Base-by-base conservation (phyloP, 495 filamentous ascomycete species). In the Tuber magnatum region DNA sequence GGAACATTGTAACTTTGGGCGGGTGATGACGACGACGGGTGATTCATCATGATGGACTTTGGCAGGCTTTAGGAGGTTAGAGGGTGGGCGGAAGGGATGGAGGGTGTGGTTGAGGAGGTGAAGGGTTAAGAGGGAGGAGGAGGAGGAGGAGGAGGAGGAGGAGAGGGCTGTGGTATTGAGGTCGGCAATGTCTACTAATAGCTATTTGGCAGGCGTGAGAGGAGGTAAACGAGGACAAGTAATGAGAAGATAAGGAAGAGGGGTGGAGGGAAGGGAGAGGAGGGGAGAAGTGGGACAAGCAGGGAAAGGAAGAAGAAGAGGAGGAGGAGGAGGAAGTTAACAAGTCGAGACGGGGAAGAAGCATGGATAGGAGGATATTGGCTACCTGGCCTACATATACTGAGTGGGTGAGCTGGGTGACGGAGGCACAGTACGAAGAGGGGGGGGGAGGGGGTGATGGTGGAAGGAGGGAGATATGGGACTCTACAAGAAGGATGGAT, bases 21-120 rank as follows among this genome's bases (percentile, higher is more conserved):
- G 38, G 79, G 71, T 41, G 79, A 80, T 61, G 79, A 73, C 28
- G 79, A 81, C 28, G 79, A 75, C 44, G 78, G 78, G 78, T 77
- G 78, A 80, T 81, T 81, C 79, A 81, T 81, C 75, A 79, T 79
- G 76, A 79, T 79, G 68, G 71, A 73, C 77, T 76, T 74, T 72
- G 56, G 46, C 68, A 40, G 6, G 16, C 16, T n/a, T 71, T 40
- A n/a, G 69, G 43, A 35, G 69, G 76, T 76, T 38, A 65, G 43
- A 71, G 56, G 70, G 41, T 43, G 24, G 69, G 78, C 24, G 1
- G 74, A 61, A 35, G 56, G 41, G 72, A 32, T 32, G 39, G 74
- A 73, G 8, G 48, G 22, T 40, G 38, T 44, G 43, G 69, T 41
- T 35, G 69, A 61, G 61, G 74, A 41, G 40, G 32, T 42, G 48